Base-by-base conservation (phyloP, 2,329 filamentous ascomycete genomes). In the Colletotrichum shisoi region DNA sequence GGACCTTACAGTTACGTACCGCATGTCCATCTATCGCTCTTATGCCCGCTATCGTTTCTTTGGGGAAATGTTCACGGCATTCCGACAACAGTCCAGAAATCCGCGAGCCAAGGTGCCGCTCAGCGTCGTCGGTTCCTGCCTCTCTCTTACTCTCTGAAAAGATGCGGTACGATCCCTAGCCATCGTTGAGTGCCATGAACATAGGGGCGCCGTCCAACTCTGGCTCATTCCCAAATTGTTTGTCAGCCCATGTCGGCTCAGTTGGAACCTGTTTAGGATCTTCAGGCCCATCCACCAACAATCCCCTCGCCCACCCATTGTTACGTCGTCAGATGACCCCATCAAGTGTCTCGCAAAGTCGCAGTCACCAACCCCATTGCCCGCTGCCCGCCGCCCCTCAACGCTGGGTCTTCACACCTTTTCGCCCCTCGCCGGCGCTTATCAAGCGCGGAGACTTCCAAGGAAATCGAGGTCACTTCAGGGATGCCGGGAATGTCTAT, bases 251-350 rank as follows among this genome's bases (percentile, higher is more conserved):
- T 48, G 21, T n/a, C 27, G 40, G 21, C 34, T 39, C 17, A n/a
- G 31, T 31, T 11, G 15, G 31, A 27, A 37, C 37, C 46, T 59
- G 49, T 21, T 17, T 19, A n/a, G 42, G 52, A 27, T 44, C 24
- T 19, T 46, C 19, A 3, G 19, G 31, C 11, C 27, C 42, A 63
- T 8, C 39, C 21, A 57, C 53, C 21, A 44, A 57, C n/a, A 53
- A 39, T 34, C 39, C 45, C 44, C 57, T 57, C 37, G 13, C 24
- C 15, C 34, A 27, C 24, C 40, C 51, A 52, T 46, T 42, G 31
- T 34, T 60, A 24, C 39, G 39, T 52, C 46, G 46, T 63, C 63
- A 67, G 59, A 58, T 63, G 53, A 63, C 60, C 60, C 58, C 60
- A 27, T 58, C 24, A 40, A 58, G 54, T 64, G 64, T 63, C 53